Evolutionary conservation across 2,329 filamentous ascomycete genomes (phyloP), one percentile per base, ranked within the genome.

Genomic region (Lachnellula willkommii): DNA sequence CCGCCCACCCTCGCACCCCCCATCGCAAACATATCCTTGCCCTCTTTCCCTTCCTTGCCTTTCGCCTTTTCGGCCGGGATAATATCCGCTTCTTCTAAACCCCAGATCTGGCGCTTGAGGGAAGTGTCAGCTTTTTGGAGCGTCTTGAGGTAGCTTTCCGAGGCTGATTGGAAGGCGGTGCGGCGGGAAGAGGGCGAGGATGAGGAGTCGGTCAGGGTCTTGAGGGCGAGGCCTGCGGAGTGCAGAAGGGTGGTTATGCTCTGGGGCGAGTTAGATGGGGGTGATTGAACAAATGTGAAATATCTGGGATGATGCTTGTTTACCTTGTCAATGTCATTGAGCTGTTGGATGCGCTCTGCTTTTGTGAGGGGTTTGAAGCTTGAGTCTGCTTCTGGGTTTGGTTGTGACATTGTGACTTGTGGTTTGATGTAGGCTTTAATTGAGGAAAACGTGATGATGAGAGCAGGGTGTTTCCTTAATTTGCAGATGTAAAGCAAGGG

Each of bases 11-110:
- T 48, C 9, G 32, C 46, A 36, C 49, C 46, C 63, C 63, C 53
- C 43, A 47, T 58, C 50, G 35, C 26, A 14, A 47, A 45, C 9
- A 28, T 22, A 32, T 52, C 46, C 47, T 55, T 35, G 8, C 28
- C 53, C 49, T 60, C 50, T 37, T 54, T 54, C 1, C 59, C 58
- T 68, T 47, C 67, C 69, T 60, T 63, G 11, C 53, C 46, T 37
- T 64, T 67, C 28, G 47, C 52, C 53, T 63, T 66, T 12, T 68
- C 55, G 65, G 68, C 36, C 79, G 72, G 68, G 64, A 95, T 82
- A 60, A 95, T 89, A 42, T 83, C 82, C 0, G 88, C 89, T 71
- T 95, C 90, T 70, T 95, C 89, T 3, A 95, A 76, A 0, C 88
- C 89, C 69, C 87, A 85, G 47, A 92, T 86, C 68, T 91, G 86